Percentiles rank a stretch among this genome's conserved stretches.
These are phyloP conservation scores for Nymphaea thermarum DNA, from an alignment of 164 flowering plant species.

Conservation along the genomic window DNA sequence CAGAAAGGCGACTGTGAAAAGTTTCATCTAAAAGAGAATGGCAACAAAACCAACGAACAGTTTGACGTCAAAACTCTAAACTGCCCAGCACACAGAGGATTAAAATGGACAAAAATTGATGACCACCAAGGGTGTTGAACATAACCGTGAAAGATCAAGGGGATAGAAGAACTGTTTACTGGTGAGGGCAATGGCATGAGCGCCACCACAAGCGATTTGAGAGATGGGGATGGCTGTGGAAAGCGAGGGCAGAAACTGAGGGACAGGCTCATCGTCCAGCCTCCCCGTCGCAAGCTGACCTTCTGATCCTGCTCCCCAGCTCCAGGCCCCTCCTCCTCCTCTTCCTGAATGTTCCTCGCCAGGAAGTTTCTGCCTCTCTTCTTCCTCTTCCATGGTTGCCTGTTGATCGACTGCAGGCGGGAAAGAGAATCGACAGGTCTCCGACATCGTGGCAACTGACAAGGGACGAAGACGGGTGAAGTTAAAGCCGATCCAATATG, in stretches of 20 bases:
- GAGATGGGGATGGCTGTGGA: conserved; percentile 29
- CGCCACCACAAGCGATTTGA: conserved; percentile 77
- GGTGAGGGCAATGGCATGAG: conserved; percentile 69
- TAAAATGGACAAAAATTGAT: too few species aligned
- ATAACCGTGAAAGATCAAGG: background rate
- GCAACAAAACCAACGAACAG: too few species aligned
- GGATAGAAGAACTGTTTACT: conserved; percentile 15
- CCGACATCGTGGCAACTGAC: too few species aligned
- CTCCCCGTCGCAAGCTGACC: conserved; percentile 72
- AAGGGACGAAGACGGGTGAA: too few species aligned
- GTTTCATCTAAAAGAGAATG: too few species aligned
- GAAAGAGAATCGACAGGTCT: too few species aligned
- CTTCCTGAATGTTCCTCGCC: background rate
- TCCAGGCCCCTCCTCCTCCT: conserved; percentile 26
- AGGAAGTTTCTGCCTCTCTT: conserved; percentile 4
- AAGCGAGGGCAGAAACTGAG: conserved; percentile 28
- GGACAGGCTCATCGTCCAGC: conserved; percentile 49
- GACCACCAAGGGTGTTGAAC: too few species aligned
- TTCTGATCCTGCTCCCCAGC: conserved; percentile 98
- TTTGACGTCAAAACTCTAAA: too few species aligned
- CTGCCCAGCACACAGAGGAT: too few species aligned
- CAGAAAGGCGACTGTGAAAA: too few species aligned
- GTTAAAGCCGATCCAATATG: too few species aligned
- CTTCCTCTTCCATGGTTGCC: conserved; percentile 6
- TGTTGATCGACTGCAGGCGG: too few species aligned